A percentile compares a stretch with the other conserved stretches of the same genome.
phyloP scores from a whole-genome alignment of 805 yeast species.

The Novakomyces olei region DNA sequence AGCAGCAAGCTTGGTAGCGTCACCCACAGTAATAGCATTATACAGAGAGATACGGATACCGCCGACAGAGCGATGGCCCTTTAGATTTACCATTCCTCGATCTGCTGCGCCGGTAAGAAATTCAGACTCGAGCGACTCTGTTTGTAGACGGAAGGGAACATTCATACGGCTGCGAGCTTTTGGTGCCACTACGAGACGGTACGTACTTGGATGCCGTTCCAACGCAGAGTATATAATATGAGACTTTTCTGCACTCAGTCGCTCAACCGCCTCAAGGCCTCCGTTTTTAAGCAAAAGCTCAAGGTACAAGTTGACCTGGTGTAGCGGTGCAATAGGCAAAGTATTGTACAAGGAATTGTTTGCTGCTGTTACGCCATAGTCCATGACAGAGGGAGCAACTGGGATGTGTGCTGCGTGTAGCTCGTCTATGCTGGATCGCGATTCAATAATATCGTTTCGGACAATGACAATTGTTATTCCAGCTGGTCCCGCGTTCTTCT shows the following conservation, averaged over 20 bases:
- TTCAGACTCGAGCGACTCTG: slow-evolving; percentile 35
- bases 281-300: slow-evolving; percentile 41
- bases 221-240: slow-evolving; percentile 37
- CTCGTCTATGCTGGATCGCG: slow-evolving; percentile 35
- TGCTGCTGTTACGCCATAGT: slow-evolving; percentile 63
- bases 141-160: slow-evolving; percentile 62
- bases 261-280: slow-evolving; percentile 44
- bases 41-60: slow-evolving; percentile 83
- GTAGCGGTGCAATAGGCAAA: slow-evolving; percentile 78
- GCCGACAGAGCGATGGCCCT: slow-evolving; percentile 94
- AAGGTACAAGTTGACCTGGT: slow-evolving; percentile 61
- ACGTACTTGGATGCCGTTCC: slow-evolving; percentile 38
- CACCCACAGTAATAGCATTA: slow-evolving; percentile 54
- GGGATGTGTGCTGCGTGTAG: slow-evolving; percentile 43
- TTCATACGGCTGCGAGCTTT: slow-evolving; percentile 70
- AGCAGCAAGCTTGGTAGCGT: slow-evolving; percentile 33
- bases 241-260: slow-evolving; percentile 40
- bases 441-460: slow-evolving; percentile 53
- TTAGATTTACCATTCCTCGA: slow-evolving; percentile 46
- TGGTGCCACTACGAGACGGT: slow-evolving; percentile 40
- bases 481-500: slow-evolving; percentile 91
- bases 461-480: slow-evolving; percentile 84
- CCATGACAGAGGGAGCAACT: slow-evolving; percentile 69
- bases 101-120: slow-evolving; percentile 50
- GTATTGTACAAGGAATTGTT: slow-evolving; percentile 92